Evolutionary conservation across 2,329 filamentous ascomycete genomes (phyloP), one percentile per base, ranked within the genome.

Genomic region (Scedosporium boydii): DNA sequence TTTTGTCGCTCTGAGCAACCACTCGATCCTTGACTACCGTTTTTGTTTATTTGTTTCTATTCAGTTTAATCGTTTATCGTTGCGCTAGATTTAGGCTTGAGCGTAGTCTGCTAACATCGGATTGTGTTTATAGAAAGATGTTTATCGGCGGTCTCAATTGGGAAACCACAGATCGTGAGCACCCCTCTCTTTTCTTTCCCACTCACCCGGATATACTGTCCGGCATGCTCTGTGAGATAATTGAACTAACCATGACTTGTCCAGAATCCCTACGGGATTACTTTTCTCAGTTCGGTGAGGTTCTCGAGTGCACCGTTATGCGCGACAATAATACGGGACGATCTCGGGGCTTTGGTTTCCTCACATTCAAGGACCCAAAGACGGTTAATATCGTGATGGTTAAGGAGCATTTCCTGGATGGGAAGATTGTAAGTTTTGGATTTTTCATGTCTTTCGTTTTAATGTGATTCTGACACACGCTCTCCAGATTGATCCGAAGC

Each of bases 321-420:
- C 86, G 95, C 67, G 95, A 99, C 76, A 93, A 92, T 65, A 89
- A 90, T 59, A 96, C 92, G 9, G 95, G 95, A 53, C 87, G 95
- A 66, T 98, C 95, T 34, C 87, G 95, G 76, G 95, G 95, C 26
- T 99, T 99, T 70, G 95, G 95, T 34, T 99, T 99, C 77, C 81
- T 99, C 65, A 99, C 95, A 0, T 99, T 99, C 81, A 96, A 91
- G 73, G 95, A 99, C 71, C 89, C 95, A 58, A 96, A 96, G 78
- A 96, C 91, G 3, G 95, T 99, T 67, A 99, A 99, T 73, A 96
- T 92, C 68, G 95, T 99, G 66, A 99, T 99, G 95, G 95, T 99
- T 66, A 99, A 99, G 77, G 95, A 99, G 74, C 95, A 99, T 75
- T 96, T 93, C 69, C 83, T 99, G 23, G 95, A 99, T 73, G 95